Evolutionary conservation across 345 rosid genomes (phyloP).

Genomic region (Acer yangbiense): DNA sequence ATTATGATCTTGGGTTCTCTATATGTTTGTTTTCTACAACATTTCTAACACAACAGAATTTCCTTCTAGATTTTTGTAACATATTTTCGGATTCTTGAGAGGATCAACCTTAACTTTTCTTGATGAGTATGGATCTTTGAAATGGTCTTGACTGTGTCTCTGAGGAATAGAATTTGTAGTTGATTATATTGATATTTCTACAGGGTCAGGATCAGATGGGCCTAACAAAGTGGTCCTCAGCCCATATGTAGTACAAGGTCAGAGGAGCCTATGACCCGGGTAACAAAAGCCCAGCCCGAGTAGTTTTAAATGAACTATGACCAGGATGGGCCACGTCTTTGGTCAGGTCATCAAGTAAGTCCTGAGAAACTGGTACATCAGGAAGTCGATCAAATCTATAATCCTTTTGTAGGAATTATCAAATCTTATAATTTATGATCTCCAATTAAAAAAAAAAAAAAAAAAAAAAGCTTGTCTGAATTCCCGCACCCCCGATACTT

Average conservation of each 20-base stretch:
- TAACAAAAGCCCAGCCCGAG: no score
- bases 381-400: no score
- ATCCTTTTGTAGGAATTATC: no score
- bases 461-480: no score
- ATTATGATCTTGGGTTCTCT: conserved; percentile 18
- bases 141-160: not conserved
- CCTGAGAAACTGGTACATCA: no score
- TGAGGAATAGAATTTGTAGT: no score
- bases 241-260: not conserved
- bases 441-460: no score
- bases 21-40: conserved; percentile 16
- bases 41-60: not conserved
- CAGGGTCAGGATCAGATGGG: not conserved
- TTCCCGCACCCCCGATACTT: no score
- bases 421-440: no score
- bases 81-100: not conserved
- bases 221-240: not conserved
- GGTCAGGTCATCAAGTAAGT: no score
- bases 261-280: not conserved
- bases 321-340: no score
- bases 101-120: not conserved
- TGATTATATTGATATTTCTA: not conserved
- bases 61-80: conserved; percentile 14
- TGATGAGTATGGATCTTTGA: conserved; percentile 1
- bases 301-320: no score